Evolutionary conservation across 495 filamentous ascomycete genomes (phyloP).

Genomic region (Aspergillus baeticus): DNA sequence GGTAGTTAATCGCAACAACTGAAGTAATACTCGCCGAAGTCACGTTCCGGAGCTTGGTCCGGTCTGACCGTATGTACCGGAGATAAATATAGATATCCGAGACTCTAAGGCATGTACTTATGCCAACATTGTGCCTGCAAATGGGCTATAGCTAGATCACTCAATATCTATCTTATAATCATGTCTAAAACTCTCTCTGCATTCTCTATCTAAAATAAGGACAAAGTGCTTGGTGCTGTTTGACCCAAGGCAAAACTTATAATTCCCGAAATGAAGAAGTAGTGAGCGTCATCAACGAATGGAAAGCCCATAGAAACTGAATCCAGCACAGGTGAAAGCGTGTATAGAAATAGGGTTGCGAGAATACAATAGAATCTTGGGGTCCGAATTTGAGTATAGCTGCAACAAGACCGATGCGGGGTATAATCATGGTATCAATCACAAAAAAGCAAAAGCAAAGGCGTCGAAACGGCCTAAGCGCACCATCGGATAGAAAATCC

Average conservation of each 20-base stretch:
- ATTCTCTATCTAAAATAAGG: constrained; percentile 1
- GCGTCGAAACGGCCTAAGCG: neutral
- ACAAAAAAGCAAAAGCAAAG: constrained; percentile 5
- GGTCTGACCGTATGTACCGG: no score
- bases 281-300: neutral
- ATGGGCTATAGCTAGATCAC: no score
- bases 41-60: neutral
- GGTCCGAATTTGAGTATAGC: neutral
- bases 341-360: neutral
- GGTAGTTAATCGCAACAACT: no score
- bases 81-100: no score
- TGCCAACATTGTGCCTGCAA: no score
- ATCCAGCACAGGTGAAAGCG: constrained; percentile 31
- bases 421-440: constrained; percentile 18
- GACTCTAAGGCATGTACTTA: no score
- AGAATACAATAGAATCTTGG: constrained; percentile 10
- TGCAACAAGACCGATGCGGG: constrained; percentile 14
- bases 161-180: no score
- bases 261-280: neutral
- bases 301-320: constrained; percentile 12
- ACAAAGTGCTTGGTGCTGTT: constrained; percentile 9
- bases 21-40: no score
- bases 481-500: no score
- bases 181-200: neutral
- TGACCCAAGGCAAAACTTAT: neutral